Conservation (phyloP, 345 rosid species). For the Eucalyptus camaldulensis region DNA sequence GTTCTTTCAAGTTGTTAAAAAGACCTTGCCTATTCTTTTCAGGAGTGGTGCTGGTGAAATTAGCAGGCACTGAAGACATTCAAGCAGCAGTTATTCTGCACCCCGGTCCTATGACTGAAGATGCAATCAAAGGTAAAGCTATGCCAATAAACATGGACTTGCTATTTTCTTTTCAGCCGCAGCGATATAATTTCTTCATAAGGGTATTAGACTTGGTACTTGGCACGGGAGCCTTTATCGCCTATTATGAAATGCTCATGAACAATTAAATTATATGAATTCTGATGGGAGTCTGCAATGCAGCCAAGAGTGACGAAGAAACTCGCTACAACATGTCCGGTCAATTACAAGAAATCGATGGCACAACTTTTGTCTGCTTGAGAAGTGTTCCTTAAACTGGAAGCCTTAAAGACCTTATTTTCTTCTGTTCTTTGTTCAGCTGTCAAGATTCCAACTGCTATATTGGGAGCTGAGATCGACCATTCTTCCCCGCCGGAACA, state of each 20-base stretch:
- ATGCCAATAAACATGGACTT: background rate
- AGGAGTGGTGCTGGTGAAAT: conserved; percentile 12
- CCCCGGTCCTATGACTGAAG: conserved; percentile 5
- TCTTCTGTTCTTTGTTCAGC: conserved; percentile 5
- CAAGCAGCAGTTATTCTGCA: conserved; percentile 20
- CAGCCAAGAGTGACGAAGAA: background rate
- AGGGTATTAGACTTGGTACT: background rate
- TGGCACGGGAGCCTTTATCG: background rate
- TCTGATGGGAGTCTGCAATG: background rate
- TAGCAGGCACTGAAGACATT: conserved; percentile 2
- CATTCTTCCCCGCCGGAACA: conserved; percentile 2
- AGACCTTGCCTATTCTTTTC: background rate
- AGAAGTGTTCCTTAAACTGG: background rate
- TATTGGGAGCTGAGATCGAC: conserved; percentile 33
- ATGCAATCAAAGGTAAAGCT: conserved; percentile 11
- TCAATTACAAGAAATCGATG: background rate
- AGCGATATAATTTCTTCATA: background rate
- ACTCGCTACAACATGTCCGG: background rate
- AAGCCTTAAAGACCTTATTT: background rate
- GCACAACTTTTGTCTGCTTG: background rate
- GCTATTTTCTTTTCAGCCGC: background rate
- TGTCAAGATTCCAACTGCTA: conserved; percentile 23
- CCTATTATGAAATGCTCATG: background rate
- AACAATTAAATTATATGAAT: background rate
- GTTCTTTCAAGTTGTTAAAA: background rate